Evolutionary conservation across 192 early-diverging fungal genomes (phyloP).

Genomic region (Haplosporangium gracile): DNA sequence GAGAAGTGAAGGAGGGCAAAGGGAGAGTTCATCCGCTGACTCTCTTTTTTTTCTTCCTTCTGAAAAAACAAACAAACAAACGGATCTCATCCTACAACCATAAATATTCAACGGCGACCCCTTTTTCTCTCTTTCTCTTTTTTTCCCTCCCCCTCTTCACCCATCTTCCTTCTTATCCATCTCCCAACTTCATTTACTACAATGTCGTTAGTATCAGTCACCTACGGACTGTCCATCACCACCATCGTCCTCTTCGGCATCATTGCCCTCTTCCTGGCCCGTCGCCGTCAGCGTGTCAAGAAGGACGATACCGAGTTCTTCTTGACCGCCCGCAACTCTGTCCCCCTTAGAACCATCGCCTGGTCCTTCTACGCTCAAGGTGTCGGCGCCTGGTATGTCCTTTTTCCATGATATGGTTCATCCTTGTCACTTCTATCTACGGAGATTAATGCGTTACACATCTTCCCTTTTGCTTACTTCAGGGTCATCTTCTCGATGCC

Average conservation of each 20-base stretch:
- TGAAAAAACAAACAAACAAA: background rate
- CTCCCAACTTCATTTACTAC: background rate
- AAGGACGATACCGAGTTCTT: constrained; percentile 59
- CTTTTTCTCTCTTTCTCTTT: background rate
- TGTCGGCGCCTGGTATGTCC: constrained; percentile 50
- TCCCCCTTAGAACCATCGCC: constrained; percentile 47
- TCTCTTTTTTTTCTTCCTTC: background rate
- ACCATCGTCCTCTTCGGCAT: constrained; percentile 49
- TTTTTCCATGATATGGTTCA: background rate
- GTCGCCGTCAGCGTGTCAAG: constrained; percentile 38
- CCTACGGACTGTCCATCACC: constrained; percentile 46
- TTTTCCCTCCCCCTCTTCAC: background rate
- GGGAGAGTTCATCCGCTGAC: background rate
- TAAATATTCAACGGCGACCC: background rate
- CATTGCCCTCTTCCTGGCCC: constrained; percentile 41
- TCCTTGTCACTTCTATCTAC: no score
- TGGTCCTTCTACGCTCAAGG: constrained; percentile 53
- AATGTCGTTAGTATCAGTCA: constrained; percentile 41
- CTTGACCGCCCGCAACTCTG: constrained; percentile 51
- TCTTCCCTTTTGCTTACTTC: background rate
- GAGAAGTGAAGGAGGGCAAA: background rate
- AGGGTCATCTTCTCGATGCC: constrained; percentile 77
- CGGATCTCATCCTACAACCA: background rate
- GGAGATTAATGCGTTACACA: background rate
- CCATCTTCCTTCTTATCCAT: background rate